Percentiles rank a stretch among this genome's conserved stretches.
phyloP scores from a whole-genome alignment of 1,284 basidiomycete species.

The Ceratobasidium sp. region DNA sequence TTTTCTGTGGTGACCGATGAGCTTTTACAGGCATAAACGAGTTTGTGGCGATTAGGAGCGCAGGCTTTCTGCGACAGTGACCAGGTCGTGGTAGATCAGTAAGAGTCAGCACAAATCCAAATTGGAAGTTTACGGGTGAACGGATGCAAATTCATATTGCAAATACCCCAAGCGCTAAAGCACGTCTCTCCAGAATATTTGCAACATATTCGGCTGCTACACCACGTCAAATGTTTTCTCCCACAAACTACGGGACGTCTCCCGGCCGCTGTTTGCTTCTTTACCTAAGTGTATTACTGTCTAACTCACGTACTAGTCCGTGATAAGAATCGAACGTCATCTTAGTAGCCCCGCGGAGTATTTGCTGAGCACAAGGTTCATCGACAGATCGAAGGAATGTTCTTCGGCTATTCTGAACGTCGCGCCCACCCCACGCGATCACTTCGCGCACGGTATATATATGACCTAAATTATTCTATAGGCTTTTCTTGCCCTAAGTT shows the following conservation, averaged over 20 bases:
- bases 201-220: too few species aligned
- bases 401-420: background rate
- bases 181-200: too few species aligned
- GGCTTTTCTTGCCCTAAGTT: background rate
- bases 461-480: background rate
- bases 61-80: slow-evolving; percentile 25
- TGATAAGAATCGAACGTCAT: too few species aligned
- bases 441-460: background rate
- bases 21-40: slow-evolving; percentile 54
- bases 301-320: too few species aligned
- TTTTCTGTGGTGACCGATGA: slow-evolving; percentile 53
- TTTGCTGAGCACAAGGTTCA: background rate
- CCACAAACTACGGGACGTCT: too few species aligned
- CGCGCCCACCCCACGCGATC: background rate
- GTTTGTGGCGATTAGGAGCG: slow-evolving; percentile 13
- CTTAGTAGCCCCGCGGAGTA: too few species aligned
- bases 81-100: slow-evolving; percentile 38
- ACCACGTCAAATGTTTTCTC: too few species aligned
- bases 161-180: too few species aligned
- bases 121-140: background rate
- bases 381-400: background rate
- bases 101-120: slow-evolving; percentile 3
- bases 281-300: too few species aligned
- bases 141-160: background rate
- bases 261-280: too few species aligned